These are phyloP conservation scores for Amylocarpus encephaloides DNA, from an alignment of 2,329 filamentous ascomycete genomes.

Conservation along the genomic window DNA sequence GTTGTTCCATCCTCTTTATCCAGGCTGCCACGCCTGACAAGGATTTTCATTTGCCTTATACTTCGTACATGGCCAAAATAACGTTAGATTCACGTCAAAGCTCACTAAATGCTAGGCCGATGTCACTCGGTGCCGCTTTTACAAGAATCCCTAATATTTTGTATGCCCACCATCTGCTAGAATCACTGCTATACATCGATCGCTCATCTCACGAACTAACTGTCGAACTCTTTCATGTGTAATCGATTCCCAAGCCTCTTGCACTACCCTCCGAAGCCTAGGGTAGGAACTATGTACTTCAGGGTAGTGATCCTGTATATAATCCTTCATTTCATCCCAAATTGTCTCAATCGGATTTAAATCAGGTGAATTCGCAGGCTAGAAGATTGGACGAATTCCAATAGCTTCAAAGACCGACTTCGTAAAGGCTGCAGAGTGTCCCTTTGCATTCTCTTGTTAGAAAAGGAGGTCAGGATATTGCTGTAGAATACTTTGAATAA, in stretches of 20 bases:
- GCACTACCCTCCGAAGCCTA: slow-evolving; percentile 6
- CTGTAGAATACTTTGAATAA: neutral
- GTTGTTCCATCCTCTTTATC: no score
- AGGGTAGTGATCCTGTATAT: slow-evolving; percentile 15
- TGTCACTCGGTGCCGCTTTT: neutral
- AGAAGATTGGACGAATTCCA: slow-evolving; percentile 11
- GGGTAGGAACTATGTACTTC: slow-evolving; percentile 10
- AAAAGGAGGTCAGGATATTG: neutral
- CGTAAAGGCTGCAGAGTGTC: slow-evolving; percentile 8
- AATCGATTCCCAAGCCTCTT: no score
- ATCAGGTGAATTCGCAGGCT: slow-evolving; percentile 14
- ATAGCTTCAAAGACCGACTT: no score
- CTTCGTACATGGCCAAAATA: neutral
- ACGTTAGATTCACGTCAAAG: neutral
- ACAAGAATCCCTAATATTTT: slow-evolving; percentile 1
- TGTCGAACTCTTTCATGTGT: slow-evolving; percentile 10
- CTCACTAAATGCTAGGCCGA: neutral
- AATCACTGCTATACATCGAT: slow-evolving; percentile 2
- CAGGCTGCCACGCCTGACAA: no score
- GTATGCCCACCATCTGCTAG: slow-evolving; percentile 1
- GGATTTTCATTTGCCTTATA: neutral
- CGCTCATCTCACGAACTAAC: neutral
- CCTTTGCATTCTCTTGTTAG: slow-evolving; percentile 10
- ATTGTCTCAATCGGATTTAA: slow-evolving; percentile 19
- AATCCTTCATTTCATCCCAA: slow-evolving; percentile 19